Base-by-base conservation (phyloP, 108 stramenopile genomes). In the Skeletonema grethae region DNA sequence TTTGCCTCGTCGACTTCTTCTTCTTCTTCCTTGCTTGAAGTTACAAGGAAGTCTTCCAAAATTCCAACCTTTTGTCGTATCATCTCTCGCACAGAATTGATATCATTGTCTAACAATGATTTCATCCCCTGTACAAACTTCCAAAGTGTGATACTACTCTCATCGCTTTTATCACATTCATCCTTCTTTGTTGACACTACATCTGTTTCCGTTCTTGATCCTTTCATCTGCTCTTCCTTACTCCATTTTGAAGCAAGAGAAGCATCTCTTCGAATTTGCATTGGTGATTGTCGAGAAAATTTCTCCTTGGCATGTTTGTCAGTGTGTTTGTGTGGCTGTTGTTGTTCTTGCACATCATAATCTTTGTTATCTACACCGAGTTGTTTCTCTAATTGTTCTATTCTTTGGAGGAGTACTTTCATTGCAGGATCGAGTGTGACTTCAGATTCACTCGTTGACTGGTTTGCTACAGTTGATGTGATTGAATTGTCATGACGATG, bases 221-320 rank as follows among this genome's bases (percentile, higher is more conserved):
- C 2, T 5, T 18, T 38, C 20, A 68, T 10, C 7, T 58, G 29
- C 5, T 64, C 64, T 31, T 57, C 67, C 15, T 46, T 61, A n/a
- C 16, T 62, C 77, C 77, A 77, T 61, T 13, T 31, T 5, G 63
- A 29, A 16, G 25, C 48, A 25, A 77, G 46, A 6, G 32, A 13
- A 32, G 70, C 46, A 53, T 77, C 77, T 61, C 77, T 65, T 36
- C 77, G 57, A 70, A 61, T 66, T 71, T 66, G 63, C 2, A 77
- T 61, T 59, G 69, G 77, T 12, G 70, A 77, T 55, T 71, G 77
- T 32, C 55, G 32, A 20, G 36, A 38, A 2, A 58, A 13, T 22
- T 68, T 60, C 57, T 69, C 61, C 18, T 69, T 43, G 22, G 28
- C 32, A 39, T 67, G 24, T 11, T 70, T 57, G 28, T 64, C 43